Evolutionary conservation across 2,329 filamentous ascomycete species (phyloP), one percentile per base, ranked within the genome.

Genomic region (Aspergillus ibericus): DNA sequence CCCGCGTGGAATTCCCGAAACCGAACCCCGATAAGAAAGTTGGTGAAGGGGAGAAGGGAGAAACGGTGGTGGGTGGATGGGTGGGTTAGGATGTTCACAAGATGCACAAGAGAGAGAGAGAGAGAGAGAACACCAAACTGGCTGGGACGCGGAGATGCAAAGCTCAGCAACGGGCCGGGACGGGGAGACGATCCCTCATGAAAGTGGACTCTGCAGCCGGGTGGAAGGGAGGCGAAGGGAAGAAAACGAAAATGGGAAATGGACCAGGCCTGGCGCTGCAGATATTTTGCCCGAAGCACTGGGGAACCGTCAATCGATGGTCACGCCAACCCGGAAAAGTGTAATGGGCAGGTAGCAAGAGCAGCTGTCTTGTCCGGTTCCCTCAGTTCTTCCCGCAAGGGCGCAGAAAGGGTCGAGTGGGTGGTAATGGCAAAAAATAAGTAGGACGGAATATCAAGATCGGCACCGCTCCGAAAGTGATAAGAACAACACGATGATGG

Each of bases 121-220:
- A 59, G 25, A 56, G 54, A 53, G 57, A 60, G 60, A 65, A 63
- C 58, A 63, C 63, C 62, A 62, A 64, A 57, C 46, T 55, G 51
- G 53, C 58, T 56, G 56, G 53, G 57, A 66, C 61, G 62, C 59
- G 61, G 62, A 63, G 58, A 65, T 60, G 58, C 58, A 56, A 58
- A 66, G 58, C 55, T 69, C 64, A 66, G 64, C 63, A 64, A 68
- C 63, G 62, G 66, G 63, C 65, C 64, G 65, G 66, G 60, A 63
- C 61, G 64, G 63, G 60, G 55, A 63, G 59, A 56, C 55, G 63
- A 68, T 62, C 61, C 66, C 61, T 65, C 63, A 69, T 64, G 42
- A 62, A 59, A 63, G 52, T 56, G 50, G 50, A 59, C 52, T 63
- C 56, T 58, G 59, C 55, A 62, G 54, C 27, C 59, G 57, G 51